Evolutionary conservation across 2,329 filamentous ascomycete genomes (phyloP), one percentile per base, ranked within the genome.

Genomic region (Elsinoe fawcettii): DNA sequence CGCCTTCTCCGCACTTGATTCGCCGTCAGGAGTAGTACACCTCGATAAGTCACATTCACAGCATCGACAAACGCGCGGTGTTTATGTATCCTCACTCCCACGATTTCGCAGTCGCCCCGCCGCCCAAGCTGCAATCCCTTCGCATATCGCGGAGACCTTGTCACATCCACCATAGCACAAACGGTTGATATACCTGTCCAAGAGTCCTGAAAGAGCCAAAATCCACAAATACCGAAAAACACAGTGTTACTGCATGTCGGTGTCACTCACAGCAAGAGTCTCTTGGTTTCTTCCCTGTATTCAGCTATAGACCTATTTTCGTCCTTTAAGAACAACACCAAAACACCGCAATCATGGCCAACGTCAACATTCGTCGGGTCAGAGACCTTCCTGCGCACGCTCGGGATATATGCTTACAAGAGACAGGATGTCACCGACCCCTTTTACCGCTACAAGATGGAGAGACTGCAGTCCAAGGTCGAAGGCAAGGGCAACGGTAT

Each of bases 381-480:
- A 59, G 67, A 5, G 22, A 37, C 16, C 39, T 67, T 43, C 8
- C 36, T 14, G 39, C 5, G 14, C 43, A 14, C 18, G 14, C 2
- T 30, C 12, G 32, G 18, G 16, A 20, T 5, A 14, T 23, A 18
- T 57, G 41, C 60, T 63, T 34, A 66, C 51, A 66, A 61, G 49
- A 59, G 39, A 22, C 63, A 72, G 71, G 92, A 97, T 87, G 87
- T 96, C 79, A 87, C 86, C 80, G 93, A 99, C 79, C 87, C 87
- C 77, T 99, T 96, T 85, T 99, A 99, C 80, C 93, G 93, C 75
- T 99, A 99, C 86, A 99, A 99, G 85, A 99, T 99, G 93, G 93
- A 97, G 80, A 87, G 85, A 68, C 80, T 99, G 72, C 90, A 95
- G 81, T 96, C 93, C 74, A 99, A 99, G 82, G 95, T 99, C 68